Evolutionary conservation across 1,139 yeast genomes (phyloP).

Genomic region (Saccharomyces uvarum): DNA sequence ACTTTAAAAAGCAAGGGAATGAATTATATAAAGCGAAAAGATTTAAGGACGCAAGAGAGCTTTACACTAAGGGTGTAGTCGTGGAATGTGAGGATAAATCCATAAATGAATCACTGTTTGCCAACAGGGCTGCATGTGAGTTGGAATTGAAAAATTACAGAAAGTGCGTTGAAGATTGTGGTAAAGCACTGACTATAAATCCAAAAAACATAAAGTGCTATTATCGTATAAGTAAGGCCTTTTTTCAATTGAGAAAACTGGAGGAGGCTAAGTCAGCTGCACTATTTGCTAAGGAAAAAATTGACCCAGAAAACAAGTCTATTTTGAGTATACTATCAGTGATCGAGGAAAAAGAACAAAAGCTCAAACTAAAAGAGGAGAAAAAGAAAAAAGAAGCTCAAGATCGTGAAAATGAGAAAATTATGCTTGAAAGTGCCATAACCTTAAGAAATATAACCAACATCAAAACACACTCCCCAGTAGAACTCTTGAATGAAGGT

Average conservation of each 20-base stretch:
- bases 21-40: slow-evolving; percentile 68
- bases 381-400: slow-evolving; percentile 25
- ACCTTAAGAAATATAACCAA: slow-evolving; percentile 46
- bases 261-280: slow-evolving; percentile 69
- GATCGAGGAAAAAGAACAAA: slow-evolving; percentile 37
- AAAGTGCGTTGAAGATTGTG: slow-evolving; percentile 80
- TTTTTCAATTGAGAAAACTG: slow-evolving; percentile 52
- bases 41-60: slow-evolving; percentile 68
- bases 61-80: slow-evolving; percentile 73
- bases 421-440: slow-evolving; percentile 46
- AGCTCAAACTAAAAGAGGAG: slow-evolving; percentile 21
- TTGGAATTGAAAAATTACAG: slow-evolving; percentile 78
- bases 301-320: slow-evolving; percentile 54
- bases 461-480: slow-evolving; percentile 44
- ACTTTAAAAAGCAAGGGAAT: slow-evolving; percentile 89
- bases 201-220: slow-evolving; percentile 75
- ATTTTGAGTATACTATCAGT: slow-evolving; percentile 39
- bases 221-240: slow-evolving; percentile 79
- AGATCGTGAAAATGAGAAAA: slow-evolving; percentile 19
- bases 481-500: slow-evolving; percentile 33
- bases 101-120: slow-evolving; percentile 55
- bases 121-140: slow-evolving; percentile 89
- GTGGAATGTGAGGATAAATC: slow-evolving; percentile 47
- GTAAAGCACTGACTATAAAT: slow-evolving; percentile 57
- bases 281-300: slow-evolving; percentile 48